Percentiles rank a stretch among this genome's conserved stretches.
phyloP scores from a whole-genome alignment of 2,329 filamentous ascomycete species.

The Cladosporium sp. region DNA sequence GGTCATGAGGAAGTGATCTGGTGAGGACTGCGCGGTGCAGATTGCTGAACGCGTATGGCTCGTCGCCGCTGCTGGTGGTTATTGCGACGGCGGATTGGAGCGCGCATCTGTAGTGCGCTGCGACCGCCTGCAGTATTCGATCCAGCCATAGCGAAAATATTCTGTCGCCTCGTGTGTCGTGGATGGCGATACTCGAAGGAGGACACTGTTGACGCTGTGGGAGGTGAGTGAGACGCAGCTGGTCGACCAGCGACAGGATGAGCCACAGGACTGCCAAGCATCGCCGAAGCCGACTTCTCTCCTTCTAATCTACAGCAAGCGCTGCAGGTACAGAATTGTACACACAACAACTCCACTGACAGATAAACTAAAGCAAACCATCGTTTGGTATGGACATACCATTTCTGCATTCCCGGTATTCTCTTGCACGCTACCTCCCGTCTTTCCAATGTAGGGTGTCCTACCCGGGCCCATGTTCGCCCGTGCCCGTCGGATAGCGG shows the following conservation, averaged over 20 bases:
- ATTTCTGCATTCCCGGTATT: slow-evolving; percentile 19
- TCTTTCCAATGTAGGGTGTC: not conserved
- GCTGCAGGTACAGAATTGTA: slow-evolving; percentile 25
- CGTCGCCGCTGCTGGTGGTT: not conserved
- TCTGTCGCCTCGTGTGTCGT: not conserved
- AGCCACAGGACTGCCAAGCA: slow-evolving; percentile 4
- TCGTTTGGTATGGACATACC: not conserved
- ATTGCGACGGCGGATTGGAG: not conserved
- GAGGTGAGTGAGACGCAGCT: not conserved
- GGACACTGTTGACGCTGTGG: not conserved
- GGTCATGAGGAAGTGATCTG: not conserved
- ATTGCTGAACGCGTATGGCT: not conserved
- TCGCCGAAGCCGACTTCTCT: slow-evolving; percentile 39
- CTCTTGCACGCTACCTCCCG: not conserved
- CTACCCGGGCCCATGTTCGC: slow-evolving; percentile 3
- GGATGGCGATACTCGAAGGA: not conserved
- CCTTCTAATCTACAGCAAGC: slow-evolving; percentile 27
- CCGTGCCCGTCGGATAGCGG: slow-evolving; percentile 3
- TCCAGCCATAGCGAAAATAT: not conserved
- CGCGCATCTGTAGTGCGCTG: not conserved
- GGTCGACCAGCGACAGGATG: slow-evolving; percentile 1
- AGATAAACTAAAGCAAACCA: not conserved
- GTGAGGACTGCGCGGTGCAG: not conserved
- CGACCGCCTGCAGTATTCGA: too few species aligned
- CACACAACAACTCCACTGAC: not conserved